Conservation (phyloP, 1,139 yeast genomes). For the Wickerhamiella infanticola region DNA sequence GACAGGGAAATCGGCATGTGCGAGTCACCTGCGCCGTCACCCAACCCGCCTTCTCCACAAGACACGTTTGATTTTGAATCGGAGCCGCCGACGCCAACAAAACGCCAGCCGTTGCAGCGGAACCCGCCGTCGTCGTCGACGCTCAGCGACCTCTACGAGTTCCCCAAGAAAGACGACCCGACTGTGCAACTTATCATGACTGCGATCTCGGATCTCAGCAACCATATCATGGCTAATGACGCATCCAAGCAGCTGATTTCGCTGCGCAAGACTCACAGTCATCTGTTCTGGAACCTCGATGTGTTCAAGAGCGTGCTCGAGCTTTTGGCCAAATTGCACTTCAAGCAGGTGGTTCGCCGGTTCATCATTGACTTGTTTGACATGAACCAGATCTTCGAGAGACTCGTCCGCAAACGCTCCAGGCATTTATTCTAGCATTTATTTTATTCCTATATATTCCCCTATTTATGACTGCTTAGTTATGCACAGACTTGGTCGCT, state of each 20-base stretch:
- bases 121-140: constrained; percentile 1
- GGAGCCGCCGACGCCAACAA: background rate
- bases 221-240: constrained; percentile 45
- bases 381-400: constrained; percentile 41
- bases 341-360: constrained; percentile 46
- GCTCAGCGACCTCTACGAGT: constrained; percentile 12
- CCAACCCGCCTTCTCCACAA: background rate
- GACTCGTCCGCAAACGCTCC: background rate
- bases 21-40: background rate
- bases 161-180: constrained; percentile 23
- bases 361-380: constrained; percentile 57
- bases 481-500: background rate
- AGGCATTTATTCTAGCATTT: background rate
- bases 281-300: constrained; percentile 40
- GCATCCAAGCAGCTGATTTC: constrained; percentile 49
- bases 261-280: constrained; percentile 38
- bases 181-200: constrained; percentile 36
- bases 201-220: constrained; percentile 46
- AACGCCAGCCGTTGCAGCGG: background rate
- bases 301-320: constrained; percentile 46
- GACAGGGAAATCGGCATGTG: background rate
- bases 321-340: constrained; percentile 51
- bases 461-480: background rate
- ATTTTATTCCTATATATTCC: no score
- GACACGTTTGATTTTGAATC: constrained; percentile 10